Evolutionary conservation across 2,329 filamentous ascomycete species (phyloP).

Genomic region (Hymenoscyphus salicellus): DNA sequence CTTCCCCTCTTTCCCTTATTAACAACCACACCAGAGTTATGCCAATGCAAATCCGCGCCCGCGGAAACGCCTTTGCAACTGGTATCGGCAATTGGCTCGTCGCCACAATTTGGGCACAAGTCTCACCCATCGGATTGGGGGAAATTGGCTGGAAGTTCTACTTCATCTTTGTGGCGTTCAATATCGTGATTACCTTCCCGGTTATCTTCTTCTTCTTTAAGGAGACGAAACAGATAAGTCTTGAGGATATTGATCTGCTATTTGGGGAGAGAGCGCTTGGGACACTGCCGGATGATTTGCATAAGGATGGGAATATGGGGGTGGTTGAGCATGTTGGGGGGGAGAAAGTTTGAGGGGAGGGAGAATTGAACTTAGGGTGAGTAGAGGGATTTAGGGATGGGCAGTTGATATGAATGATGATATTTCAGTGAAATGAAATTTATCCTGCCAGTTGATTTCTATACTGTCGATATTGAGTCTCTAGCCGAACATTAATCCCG

Average conservation of each 20-base stretch:
- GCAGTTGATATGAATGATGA: neutral
- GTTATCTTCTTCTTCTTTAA: constrained; percentile 36
- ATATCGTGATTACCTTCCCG: constrained; percentile 36
- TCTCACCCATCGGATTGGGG: constrained; percentile 51
- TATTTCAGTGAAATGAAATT: too few species aligned
- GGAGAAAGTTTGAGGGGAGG: neutral
- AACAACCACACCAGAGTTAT: constrained; percentile 43
- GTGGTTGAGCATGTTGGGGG: constrained; percentile 2
- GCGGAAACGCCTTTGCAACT: constrained; percentile 56
- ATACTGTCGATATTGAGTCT: too few species aligned
- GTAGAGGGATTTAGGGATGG: neutral
- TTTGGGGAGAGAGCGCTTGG: constrained; percentile 42
- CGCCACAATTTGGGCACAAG: constrained; percentile 57
- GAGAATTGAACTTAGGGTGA: neutral
- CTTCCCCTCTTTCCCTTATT: constrained; percentile 10
- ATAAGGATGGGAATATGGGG: constrained; percentile 25
- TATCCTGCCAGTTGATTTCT: too few species aligned
- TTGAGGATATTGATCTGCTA: constrained; percentile 37
- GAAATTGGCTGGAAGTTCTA: constrained; percentile 54
- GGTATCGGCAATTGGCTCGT: constrained; percentile 59
- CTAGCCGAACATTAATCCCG: too few species aligned
- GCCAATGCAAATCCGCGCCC: constrained; percentile 62
- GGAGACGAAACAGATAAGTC: constrained; percentile 33
- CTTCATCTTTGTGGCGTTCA: constrained; percentile 50
- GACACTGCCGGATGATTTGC: constrained; percentile 44